Base-by-base conservation (phyloP, 257 asterid species). In the Eucommia ulmoides region DNA sequence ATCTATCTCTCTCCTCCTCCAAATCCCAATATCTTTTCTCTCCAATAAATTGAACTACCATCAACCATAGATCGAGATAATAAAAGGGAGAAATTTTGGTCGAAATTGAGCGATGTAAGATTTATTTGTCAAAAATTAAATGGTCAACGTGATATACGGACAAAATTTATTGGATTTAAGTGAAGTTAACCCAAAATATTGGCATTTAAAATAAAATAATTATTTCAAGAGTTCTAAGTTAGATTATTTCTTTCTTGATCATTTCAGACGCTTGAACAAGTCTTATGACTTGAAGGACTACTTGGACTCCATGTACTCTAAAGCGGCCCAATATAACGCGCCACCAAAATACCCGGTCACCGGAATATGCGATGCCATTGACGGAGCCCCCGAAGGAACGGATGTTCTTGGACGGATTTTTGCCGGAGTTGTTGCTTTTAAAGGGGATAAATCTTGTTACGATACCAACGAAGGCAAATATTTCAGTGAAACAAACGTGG, bases 281-380 rank as follows among this genome's bases (percentile, higher is more conserved):
- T 9, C 76, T 0, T 2, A 0, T 9, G 85, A 79, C 67, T 54
- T 82, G 8, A 76, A 68, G 63, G 50, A 68, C 41, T 81, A 23
- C 46, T 60, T 77, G 65, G 81, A 62, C 20, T 12, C 65, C 1
- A 57, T 54, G 26, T 81, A 76, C 41, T 0, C 79, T 12, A 0
- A 0, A 8, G 84, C 75, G 0, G 87, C 95, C 20, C 95, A 84
- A 16, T 74, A 79, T 45, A 60, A 84, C 21, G 2, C 0, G 0
- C 93, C 84, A 21, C 81, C 79, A 7, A 3, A 0, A 2, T 68
- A 72, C 49, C 80, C 80, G 0, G 93, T 84, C 23, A 63, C 68
- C 2, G 8, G 14, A 59, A 53, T 84, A 21, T 84, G 95, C 17
- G 49, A 35, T 3, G 91, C 81, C 23, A 74, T 79, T 9, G 91